phyloP scores from a whole-genome alignment of 2,329 filamentous ascomycete genomes.

The Anthostomella pinea region DNA sequence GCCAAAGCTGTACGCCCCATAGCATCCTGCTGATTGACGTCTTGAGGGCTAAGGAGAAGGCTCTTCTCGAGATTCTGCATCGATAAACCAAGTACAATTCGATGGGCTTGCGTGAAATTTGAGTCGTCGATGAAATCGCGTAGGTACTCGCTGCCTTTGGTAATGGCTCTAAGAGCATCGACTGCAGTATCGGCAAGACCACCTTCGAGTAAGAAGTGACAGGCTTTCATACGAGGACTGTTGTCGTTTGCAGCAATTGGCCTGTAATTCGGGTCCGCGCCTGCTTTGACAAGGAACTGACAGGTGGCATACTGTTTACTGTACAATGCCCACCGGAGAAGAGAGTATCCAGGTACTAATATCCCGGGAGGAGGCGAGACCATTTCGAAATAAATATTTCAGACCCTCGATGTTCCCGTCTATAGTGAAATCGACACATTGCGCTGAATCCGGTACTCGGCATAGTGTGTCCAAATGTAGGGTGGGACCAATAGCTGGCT shows the following conservation, averaged over 20 bases:
- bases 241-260: constrained; percentile 8
- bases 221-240: constrained; percentile 20
- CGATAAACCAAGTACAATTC: constrained; percentile 17
- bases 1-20: constrained; percentile 20
- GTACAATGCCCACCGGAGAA: constrained; percentile 35
- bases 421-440: constrained; percentile 27
- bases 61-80: constrained; percentile 11
- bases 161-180: constrained; percentile 19
- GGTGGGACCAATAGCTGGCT: constrained; percentile 20
- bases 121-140: constrained; percentile 18
- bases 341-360: constrained; percentile 32
- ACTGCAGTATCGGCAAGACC: constrained; percentile 9
- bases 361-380: constrained; percentile 32
- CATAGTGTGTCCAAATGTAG: constrained; percentile 29
- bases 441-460: constrained; percentile 28
- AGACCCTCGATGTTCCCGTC: constrained; percentile 32
- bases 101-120: constrained; percentile 15
- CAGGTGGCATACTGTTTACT: constrained; percentile 31
- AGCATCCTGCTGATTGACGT: constrained; percentile 14
- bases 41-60: constrained; percentile 10
- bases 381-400: constrained; percentile 27
- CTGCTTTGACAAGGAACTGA: constrained; percentile 27
- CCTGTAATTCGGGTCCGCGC: constrained; percentile 30
- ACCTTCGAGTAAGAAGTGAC: constrained; percentile 22
- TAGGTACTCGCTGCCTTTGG: constrained; percentile 15